Evolutionary conservation across 2,329 filamentous ascomycete genomes (phyloP), one percentile per base, ranked within the genome.

Genomic region (Ophiostoma montium): DNA sequence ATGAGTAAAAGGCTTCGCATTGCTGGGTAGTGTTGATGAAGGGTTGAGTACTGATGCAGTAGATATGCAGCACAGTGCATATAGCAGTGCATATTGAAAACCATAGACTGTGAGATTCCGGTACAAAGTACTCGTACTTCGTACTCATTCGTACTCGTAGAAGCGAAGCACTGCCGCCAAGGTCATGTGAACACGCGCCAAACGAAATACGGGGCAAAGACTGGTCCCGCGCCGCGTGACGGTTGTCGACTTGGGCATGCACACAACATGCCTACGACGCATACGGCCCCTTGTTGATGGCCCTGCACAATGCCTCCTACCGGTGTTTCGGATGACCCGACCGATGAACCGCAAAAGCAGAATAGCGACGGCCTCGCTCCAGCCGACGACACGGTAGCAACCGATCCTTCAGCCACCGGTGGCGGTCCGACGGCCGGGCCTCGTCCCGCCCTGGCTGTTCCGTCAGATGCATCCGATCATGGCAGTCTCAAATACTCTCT

Each of bases 401-500:
- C 15, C 4, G 23, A 18, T 30, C 4, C 23, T 16, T 16, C 23
- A 11, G 23, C 23, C 23, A 27, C 23, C 8, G 5, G 8, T 27
- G 23, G 23, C 8, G 23, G 23, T 8, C 11, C 9, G 23, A n/a
- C 39, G 7, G 15, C 3, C 15, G 15, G 30, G 21, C 39, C 39
- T 8, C 15, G 3, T 30, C 6, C 39, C 16, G 23, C 23, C n/a
- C 6, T 15, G 21, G 16, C 39, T 42, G 15, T 5, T 42, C 39
- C 39, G 15, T 42, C 39, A 15, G 15, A 42, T 13, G 30, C 39
- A 16, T 15, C 9, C 9, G 9, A 15, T 8, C 39, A 42, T 16
- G 63, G 68, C 3, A 88, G 42, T 15, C 72, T 96, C 50, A 95
- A 95, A 60, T 94, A 96, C 63, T 83, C 84, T 50, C 75, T 96